Percentiles rank a stretch among this genome's conserved stretches.
phyloP scores from a whole-genome alignment of 768 basidiomycete genomes.

The Cubamyces sp. region DNA sequence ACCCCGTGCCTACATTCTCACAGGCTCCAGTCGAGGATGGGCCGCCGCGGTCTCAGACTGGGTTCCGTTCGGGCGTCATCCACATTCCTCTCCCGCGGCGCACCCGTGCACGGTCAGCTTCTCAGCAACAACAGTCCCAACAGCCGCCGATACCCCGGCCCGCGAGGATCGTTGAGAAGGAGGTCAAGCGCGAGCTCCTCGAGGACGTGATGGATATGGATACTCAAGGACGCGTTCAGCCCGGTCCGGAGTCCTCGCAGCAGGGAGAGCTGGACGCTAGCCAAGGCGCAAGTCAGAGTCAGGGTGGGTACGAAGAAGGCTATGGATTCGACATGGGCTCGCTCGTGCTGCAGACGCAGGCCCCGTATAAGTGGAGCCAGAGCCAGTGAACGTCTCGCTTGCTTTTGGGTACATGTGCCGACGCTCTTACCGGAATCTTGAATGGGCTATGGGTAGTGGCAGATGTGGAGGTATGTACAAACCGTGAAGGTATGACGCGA shows the following conservation, averaged over 20 bases:
- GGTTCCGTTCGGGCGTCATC: conserved; percentile 18
- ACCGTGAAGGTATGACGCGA: too few relatives aligned
- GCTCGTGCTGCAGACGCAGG: conserved; percentile 21
- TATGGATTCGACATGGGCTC: conserved; percentile 18
- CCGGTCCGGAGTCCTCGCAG: not conserved
- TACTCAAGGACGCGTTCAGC: not conserved
- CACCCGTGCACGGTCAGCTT: not conserved
- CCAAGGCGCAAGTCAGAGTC: not conserved
- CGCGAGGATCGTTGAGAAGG: not conserved
- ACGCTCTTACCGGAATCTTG: not conserved
- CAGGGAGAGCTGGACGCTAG: not conserved
- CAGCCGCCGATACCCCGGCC: not conserved
- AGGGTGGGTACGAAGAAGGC: conserved; percentile 11
- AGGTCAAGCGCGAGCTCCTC: conserved; percentile 17
- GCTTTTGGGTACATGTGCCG: not conserved
- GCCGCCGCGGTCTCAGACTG: not conserved
- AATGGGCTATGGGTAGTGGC: not conserved
- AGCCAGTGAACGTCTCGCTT: not conserved
- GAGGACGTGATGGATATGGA: conserved; percentile 5
- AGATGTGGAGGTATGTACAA: not conserved
- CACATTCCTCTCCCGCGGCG: conserved; percentile 10
- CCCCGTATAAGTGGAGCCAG: conserved; percentile 17
- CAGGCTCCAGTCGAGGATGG: not conserved
- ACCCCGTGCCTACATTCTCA: not conserved
- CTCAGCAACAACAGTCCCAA: not conserved